phyloP scores from a whole-genome alignment of 1,284 basidiomycete genomes.

The Cutaneotrichosporon mucoides region DNA sequence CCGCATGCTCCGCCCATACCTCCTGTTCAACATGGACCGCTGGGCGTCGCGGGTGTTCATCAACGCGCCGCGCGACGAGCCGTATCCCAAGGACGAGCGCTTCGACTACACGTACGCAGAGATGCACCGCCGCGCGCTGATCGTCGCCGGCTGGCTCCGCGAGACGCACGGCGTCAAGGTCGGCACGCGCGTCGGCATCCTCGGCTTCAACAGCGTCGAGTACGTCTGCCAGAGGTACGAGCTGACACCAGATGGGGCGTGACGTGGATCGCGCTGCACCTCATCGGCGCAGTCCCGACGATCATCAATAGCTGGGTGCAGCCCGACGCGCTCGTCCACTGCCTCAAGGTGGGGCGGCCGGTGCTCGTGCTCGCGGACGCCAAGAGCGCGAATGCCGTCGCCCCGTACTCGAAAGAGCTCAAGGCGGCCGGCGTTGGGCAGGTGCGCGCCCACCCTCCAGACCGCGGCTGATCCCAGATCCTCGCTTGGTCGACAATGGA shows the following conservation, averaged over 20 bases:
- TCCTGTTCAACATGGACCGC: constrained; percentile 22
- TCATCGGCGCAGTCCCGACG: constrained; percentile 35
- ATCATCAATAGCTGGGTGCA: constrained; percentile 24
- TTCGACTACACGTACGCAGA: constrained; percentile 29
- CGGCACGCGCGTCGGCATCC: constrained; percentile 34
- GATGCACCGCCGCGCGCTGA: constrained; percentile 21
- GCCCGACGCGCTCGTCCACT: constrained; percentile 23
- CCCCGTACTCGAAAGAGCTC: constrained; percentile 1
- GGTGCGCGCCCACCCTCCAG: no score
- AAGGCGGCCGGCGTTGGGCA: not conserved
- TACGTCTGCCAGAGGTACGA: no score
- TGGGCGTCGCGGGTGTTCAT: constrained; percentile 32
- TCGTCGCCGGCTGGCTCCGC: constrained; percentile 36
- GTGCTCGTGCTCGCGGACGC: constrained; percentile 30
- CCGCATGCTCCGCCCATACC: constrained; percentile 31
- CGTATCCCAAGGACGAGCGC: constrained; percentile 3
- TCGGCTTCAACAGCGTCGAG: constrained; percentile 30
- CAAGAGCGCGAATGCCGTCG: constrained; percentile 24
- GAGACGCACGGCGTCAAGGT: constrained; percentile 24
- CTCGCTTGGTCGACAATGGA: not conserved
- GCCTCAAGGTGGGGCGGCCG: constrained; percentile 26
- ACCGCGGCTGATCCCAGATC: no score
- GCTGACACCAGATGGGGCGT: no score
- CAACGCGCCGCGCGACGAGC: constrained; percentile 23
- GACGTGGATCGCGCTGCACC: constrained; percentile 31